Evolutionary conservation across 805 yeast genomes (phyloP).

Genomic region (Starmerella riodocensis): DNA sequence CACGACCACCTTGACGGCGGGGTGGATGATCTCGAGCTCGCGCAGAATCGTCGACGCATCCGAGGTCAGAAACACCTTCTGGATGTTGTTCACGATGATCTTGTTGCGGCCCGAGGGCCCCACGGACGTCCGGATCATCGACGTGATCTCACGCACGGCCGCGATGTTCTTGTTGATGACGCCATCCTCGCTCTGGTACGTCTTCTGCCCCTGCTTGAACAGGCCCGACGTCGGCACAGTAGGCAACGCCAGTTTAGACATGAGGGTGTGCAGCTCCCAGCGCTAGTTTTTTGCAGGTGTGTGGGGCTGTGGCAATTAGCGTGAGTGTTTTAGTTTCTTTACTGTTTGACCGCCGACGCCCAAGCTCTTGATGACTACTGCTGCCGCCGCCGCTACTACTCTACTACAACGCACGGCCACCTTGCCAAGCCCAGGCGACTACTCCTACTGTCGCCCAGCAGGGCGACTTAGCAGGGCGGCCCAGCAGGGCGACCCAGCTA

Average conservation of each 20-base stretch:
- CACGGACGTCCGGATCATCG: conserved; percentile 83
- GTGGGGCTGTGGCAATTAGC: too few relatives aligned
- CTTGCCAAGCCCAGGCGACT: too few relatives aligned
- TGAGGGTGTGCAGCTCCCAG: too few relatives aligned
- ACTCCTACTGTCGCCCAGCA: too few relatives aligned
- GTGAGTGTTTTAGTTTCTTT: too few relatives aligned
- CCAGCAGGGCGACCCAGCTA: too few relatives aligned
- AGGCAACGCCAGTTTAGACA: conserved; percentile 78
- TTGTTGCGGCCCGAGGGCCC: conserved; percentile 98
- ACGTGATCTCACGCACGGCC: conserved; percentile 86
- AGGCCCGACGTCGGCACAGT: conserved; percentile 86
- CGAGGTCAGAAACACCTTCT: conserved; percentile 77
- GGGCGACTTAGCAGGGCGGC: too few relatives aligned
- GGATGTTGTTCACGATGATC: conserved; percentile 79
- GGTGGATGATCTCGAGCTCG: conserved; percentile 89
- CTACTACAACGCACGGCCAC: too few relatives aligned
- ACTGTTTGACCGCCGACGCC: too few relatives aligned
- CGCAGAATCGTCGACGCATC: conserved; percentile 97
- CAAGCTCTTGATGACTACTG: too few relatives aligned
- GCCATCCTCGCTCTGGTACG: conserved; percentile 81
- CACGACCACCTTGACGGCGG: conserved; percentile 88
- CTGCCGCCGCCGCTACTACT: too few relatives aligned
- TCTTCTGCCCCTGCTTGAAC: conserved; percentile 89
- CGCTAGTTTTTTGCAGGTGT: too few relatives aligned
- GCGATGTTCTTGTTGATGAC: conserved; percentile 84